Percentiles rank a stretch among this genome's conserved stretches.
Conservation (phyloP, 1,284 basidiomycete species). For the Spongiforma sp. region DNA sequence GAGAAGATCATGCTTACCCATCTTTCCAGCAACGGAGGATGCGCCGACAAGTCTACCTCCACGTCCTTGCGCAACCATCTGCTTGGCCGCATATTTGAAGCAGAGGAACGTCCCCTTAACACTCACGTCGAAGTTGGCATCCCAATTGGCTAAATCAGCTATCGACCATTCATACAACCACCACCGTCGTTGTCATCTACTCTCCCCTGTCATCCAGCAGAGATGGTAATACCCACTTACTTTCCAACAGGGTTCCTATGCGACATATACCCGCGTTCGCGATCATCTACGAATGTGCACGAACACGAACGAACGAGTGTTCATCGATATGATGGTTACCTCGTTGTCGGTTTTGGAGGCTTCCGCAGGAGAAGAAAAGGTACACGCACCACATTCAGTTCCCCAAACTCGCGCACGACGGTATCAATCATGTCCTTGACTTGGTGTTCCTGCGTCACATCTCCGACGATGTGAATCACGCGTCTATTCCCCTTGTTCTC, state of each 20-base stretch:
- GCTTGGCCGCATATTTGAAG: conserved; percentile 42
- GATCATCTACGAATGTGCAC: conserved; percentile 19
- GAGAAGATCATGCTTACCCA: neutral
- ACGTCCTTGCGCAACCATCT: conserved; percentile 49
- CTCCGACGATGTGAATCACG: conserved; percentile 34
- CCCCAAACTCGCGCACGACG: conserved; percentile 16
- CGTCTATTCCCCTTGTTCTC: conserved; percentile 32
- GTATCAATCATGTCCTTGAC: conserved; percentile 42
- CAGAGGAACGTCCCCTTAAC: conserved; percentile 29
- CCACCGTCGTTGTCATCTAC: too few relatives aligned
- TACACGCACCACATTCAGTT: conserved; percentile 16
- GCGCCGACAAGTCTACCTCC: conserved; percentile 48
- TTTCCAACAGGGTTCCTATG: conserved; percentile 9
- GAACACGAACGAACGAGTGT: too few relatives aligned
- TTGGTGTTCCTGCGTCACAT: conserved; percentile 43
- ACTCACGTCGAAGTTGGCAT: conserved; percentile 15
- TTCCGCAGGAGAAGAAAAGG: too few relatives aligned
- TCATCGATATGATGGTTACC: too few relatives aligned
- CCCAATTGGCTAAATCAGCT: neutral
- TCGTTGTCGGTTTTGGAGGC: too few relatives aligned
- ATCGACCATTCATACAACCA: neutral
- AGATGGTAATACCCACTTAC: conserved; percentile 12
- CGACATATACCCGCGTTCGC: conserved; percentile 28
- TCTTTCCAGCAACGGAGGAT: conserved; percentile 29
- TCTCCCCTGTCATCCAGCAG: too few relatives aligned